Base-by-base conservation (phyloP, 2,329 filamentous ascomycete species). In the Eurotiales sp. region DNA sequence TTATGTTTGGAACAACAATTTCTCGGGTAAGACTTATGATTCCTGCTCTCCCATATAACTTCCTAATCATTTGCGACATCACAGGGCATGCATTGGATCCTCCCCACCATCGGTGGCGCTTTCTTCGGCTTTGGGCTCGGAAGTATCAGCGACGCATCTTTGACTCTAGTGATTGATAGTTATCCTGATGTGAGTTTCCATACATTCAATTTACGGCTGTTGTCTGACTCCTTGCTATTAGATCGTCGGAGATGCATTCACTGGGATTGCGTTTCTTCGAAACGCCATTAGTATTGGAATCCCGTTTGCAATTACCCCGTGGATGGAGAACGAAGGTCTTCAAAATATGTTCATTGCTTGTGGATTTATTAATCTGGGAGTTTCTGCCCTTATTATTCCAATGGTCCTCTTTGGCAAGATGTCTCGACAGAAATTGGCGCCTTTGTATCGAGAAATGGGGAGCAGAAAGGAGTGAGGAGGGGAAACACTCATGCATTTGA, bases 21-120 rank as follows among this genome's bases (percentile, higher is more conserved):
- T 62, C 63, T 11, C 55, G 61, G 17, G 71, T 72, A 57, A 56
- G 67, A 6, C 56, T n/a, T 1, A 32, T 3, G n/a, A 32, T 46
- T 19, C n/a, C 12, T 23, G 2, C 22, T n/a, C n/a, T 30, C n/a
- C 12, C 15, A n/a, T 22, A n/a, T n/a, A n/a, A n/a, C 12, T 48
- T 11, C 2, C 10, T 27, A 27, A 27, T 10, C 25, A 27, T 27
- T 27, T 27, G 25, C 25, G 10, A 27, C 25, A 3, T 42, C 2
- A 1, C 21, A 75, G 71, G 71, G 71, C 2, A 70, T 73, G 70
- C 71, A 73, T 32, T 74, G 70, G 69, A 70, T 74, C 7, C 68
- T 62, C 25, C 70, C 72, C 0, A 70, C 64, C 1, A 55, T 74
- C 0, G 71, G 64, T 0, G 66, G 68, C 2, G 67, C 60, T 0